Percentiles rank a stretch among this genome's conserved stretches.
phyloP scores from a whole-genome alignment of 768 basidiomycete genomes.

The Xerocomus spinulosus region DNA sequence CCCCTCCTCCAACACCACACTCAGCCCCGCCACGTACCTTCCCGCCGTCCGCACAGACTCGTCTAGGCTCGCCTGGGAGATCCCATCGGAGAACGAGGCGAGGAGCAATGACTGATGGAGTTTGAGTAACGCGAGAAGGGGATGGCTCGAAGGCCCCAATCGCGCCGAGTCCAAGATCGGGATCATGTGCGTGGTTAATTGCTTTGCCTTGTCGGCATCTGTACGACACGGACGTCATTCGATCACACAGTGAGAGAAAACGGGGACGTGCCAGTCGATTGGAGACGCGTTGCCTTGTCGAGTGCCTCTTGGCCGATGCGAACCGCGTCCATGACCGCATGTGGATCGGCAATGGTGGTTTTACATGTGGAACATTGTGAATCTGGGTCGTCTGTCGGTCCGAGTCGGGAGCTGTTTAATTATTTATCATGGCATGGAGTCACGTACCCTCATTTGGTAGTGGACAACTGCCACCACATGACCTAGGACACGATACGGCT shows the following conservation, averaged over 20 bases:
- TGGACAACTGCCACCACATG: slow-evolving; percentile 61
- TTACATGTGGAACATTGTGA: slow-evolving; percentile 56
- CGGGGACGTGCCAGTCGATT: slow-evolving; percentile 47
- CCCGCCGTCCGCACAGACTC: slow-evolving; percentile 56
- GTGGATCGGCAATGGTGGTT: slow-evolving; percentile 42
- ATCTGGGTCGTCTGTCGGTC: slow-evolving; percentile 40
- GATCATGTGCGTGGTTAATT: slow-evolving; percentile 60
- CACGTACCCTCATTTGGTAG: slow-evolving; percentile 55
- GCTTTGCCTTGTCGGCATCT: slow-evolving; percentile 58
- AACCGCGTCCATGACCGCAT: slow-evolving; percentile 56
- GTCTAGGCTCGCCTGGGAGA: slow-evolving; percentile 54
- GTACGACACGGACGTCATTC: background rate
- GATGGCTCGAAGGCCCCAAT: slow-evolving; percentile 65
- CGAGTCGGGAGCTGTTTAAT: background rate
- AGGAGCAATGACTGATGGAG: slow-evolving; percentile 68
- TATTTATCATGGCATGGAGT: background rate
- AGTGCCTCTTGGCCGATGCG: slow-evolving; percentile 71
- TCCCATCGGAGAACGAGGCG: slow-evolving; percentile 37
- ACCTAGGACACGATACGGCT: slow-evolving; percentile 62
- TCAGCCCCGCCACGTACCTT: slow-evolving; percentile 50
- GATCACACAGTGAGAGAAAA: background rate
- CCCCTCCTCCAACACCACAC: slow-evolving; percentile 49
- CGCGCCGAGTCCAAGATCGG: slow-evolving; percentile 57
- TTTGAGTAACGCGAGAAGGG: slow-evolving; percentile 70
- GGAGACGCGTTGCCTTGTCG: slow-evolving; percentile 62